These are phyloP conservation scores for Candida quercuum DNA, from an alignment of 805 yeast genomes.

Conservation along the genomic window DNA sequence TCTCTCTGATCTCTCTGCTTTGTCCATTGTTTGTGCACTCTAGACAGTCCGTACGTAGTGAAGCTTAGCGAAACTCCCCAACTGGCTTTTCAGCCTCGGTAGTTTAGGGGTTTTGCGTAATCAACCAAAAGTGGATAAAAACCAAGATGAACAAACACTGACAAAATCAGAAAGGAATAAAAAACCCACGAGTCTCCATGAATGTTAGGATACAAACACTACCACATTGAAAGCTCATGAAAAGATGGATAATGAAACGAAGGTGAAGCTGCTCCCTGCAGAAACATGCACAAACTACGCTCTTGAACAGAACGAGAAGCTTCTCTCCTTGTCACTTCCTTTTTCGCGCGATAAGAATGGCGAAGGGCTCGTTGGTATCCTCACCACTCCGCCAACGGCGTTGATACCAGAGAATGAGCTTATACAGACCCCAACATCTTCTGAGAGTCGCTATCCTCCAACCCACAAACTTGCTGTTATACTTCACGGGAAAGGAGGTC, in stretches of 20 bases:
- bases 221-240: neutral
- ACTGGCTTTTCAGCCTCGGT: too few species aligned
- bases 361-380: slow-evolving; percentile 31
- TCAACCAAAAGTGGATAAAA: too few species aligned
- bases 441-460: slow-evolving; percentile 24
- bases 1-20: too few species aligned
- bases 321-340: slow-evolving; percentile 21
- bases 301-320: slow-evolving; percentile 20
- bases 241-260: neutral
- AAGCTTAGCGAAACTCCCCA: too few species aligned
- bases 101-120: too few species aligned
- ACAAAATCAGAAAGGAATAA: too few species aligned
- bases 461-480: slow-evolving; percentile 53
- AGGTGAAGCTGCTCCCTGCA: slow-evolving; percentile 12
- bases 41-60: too few species aligned
- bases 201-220: neutral
- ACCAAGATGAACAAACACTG: too few species aligned
- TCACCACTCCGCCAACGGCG: slow-evolving; percentile 29
- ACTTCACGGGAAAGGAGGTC: slow-evolving; percentile 85
- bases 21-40: too few species aligned
- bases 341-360: slow-evolving; percentile 17
- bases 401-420: slow-evolving; percentile 16
- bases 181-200: too few species aligned
- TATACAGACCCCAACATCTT: slow-evolving; percentile 5
- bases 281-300: slow-evolving; percentile 18